Base-by-base conservation (phyloP, 345 rosid species). In the Hypericum androsaemum region DNA sequence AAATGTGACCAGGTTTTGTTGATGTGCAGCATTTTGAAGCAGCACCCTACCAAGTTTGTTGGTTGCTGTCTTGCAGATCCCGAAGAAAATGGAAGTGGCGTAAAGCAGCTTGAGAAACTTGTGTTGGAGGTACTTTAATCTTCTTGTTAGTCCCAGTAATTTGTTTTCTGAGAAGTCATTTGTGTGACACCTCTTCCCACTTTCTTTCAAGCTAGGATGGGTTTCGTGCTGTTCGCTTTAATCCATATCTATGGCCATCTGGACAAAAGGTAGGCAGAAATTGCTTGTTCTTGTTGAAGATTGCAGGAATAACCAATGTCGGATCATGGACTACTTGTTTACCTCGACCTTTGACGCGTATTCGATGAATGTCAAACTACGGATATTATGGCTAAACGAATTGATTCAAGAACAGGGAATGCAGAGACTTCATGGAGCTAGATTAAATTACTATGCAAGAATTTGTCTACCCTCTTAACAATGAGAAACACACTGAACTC, bases 11-110 rank as follows among this genome's bases (percentile, higher is more conserved):
- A 6, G 42, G 8, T 36, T 46, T 7, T 39, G 5, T 68, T 37
- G n/a, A 56, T 67, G 57, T 14, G 60, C 75, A 89, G 95, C 50
- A 82, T 75, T 62, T 47, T 90, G 62, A 79, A 77, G 72, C 87
- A 73, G 64, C 70, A 80, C 70, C 96, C 96, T 3, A 66, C 77
- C 49, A 90, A 87, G 74, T 87, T 87, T 61, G 78, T 67, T 5
- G 98, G 98, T 35, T 90, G 96, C 69, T 84, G 95, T 76, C 95
- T 90, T 53, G 95, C 98, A 50, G 80, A 86, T 75, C 96, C 98
- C 52, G 80, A 90, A 66, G 95, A 80, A 69, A 87, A 90, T 78
- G 84, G 89, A 56, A 75, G 63, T 61, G 97, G 97, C 43, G 46
- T 82, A 43, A 70, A 70, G 65, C 73, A 75, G 59, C 85, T 86